Percentiles rank a stretch among this genome's conserved stretches.
These are phyloP conservation scores for Lipomyces anomalus DNA, from an alignment of 805 yeast genomes.

Conservation along the genomic window DNA sequence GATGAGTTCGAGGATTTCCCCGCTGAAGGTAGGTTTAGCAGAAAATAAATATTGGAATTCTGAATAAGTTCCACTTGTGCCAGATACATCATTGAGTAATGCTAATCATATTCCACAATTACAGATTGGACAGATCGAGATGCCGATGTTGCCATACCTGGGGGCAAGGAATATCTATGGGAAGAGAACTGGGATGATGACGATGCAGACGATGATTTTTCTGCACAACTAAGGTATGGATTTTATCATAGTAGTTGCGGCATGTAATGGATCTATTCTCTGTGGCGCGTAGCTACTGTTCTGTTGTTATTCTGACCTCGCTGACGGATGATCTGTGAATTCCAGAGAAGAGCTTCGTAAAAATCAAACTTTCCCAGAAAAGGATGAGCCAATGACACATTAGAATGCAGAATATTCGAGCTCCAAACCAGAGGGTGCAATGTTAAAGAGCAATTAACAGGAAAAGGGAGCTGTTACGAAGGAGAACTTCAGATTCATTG, in stretches of 20 bases:
- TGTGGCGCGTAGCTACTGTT: too few relatives aligned
- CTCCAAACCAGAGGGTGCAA: too few relatives aligned
- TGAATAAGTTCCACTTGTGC: not conserved
- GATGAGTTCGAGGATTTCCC: slow-evolving; percentile 98
- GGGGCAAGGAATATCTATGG: slow-evolving; percentile 64
- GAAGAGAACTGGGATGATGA: slow-evolving; percentile 96
- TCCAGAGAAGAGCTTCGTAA: not conserved
- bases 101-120: not conserved
- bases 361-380: not conserved
- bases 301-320: too few relatives aligned
- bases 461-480: too few relatives aligned
- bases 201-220: slow-evolving; percentile 85
- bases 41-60: not conserved
- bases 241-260: not conserved
- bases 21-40: slow-evolving; percentile 50
- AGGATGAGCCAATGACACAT: not conserved
- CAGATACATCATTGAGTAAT: not conserved
- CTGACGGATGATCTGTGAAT: too few relatives aligned
- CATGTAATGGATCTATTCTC: not conserved
- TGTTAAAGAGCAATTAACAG: too few relatives aligned
- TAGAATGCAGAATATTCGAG: too few relatives aligned
- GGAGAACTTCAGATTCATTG: too few relatives aligned
- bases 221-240: slow-evolving; percentile 55
- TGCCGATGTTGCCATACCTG: slow-evolving; percentile 41
- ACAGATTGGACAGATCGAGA: slow-evolving; percentile 61